These are phyloP conservation scores for Russula sp. DNA, from an alignment of 768 basidiomycete genomes.

Conservation along the genomic window DNA sequence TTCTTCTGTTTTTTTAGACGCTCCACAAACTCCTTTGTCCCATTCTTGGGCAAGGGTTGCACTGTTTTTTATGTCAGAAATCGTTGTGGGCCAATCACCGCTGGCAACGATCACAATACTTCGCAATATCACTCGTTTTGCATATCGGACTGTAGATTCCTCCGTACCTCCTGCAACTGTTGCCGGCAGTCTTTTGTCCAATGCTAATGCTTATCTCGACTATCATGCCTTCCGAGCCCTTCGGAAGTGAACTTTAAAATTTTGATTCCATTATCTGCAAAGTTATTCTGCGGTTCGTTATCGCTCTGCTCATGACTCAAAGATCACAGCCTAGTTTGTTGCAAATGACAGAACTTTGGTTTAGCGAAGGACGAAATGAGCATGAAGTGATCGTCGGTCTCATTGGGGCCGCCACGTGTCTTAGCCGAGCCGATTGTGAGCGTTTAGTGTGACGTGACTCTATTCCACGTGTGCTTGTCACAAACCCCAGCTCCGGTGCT, in stretches of 20 bases:
- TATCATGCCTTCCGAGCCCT: conserved; percentile 1
- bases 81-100: not conserved
- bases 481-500: not conserved
- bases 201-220: conserved; percentile 15
- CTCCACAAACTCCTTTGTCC: not conserved
- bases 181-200: not conserved
- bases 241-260: conserved; percentile 11
- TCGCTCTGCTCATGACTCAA: not conserved
- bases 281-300: not conserved
- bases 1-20: not conserved
- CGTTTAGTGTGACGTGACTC: not conserved
- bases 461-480: conserved; percentile 7
- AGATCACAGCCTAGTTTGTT: not conserved
- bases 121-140: conserved; percentile 3
- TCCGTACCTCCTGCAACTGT: not conserved
- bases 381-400: not conserved
- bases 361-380: not conserved
- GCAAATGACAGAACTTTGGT: conserved; percentile 3
- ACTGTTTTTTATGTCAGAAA: conserved; percentile 3
- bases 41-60: conserved; percentile 1
- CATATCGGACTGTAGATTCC: not conserved
- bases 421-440: not conserved
- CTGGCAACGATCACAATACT: not conserved
- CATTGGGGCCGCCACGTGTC: not conserved
- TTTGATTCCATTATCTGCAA: conserved; percentile 1